These are phyloP conservation scores for Tillandsia leiboldiana DNA, from an alignment of 176 grass and related monocot genomes.

Conservation along the genomic window DNA sequence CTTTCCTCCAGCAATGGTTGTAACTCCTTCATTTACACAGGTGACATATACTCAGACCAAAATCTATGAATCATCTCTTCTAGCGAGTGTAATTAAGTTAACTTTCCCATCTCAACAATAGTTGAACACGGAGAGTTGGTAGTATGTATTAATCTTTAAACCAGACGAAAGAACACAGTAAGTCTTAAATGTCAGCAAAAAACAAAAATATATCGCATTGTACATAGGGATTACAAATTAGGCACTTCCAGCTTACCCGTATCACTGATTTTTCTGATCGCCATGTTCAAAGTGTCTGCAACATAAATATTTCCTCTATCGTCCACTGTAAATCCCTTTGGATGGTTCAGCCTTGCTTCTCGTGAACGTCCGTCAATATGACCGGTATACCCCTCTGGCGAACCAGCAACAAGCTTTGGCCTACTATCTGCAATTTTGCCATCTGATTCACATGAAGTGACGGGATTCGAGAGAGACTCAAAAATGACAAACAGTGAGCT, in stretches of 20 bases:
- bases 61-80: neutral
- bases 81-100: neutral
- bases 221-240: neutral
- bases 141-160: too few relatives aligned
- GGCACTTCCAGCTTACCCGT: conserved; percentile 46
- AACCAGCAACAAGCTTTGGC: conserved; percentile 88
- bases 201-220: neutral
- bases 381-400: conserved; percentile 65
- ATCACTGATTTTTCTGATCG: conserved; percentile 94
- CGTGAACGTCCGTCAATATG: conserved; percentile 71
- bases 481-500: neutral
- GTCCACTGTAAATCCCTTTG: conserved; percentile 77
- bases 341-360: conserved; percentile 84
- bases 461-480: neutral
- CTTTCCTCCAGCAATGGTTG: conserved; percentile 94
- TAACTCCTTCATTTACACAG: conserved; percentile 51
- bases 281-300: conserved; percentile 96
- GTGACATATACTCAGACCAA: neutral
- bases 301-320: conserved; percentile 92
- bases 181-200: neutral
- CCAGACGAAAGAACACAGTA: neutral
- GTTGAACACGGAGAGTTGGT: too few relatives aligned
- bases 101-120: neutral
- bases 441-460: neutral
- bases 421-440: conserved; percentile 65